These are phyloP conservation scores for Ligustrum vulgare DNA, from an alignment of 257 asterid species.

Conservation along the genomic window DNA sequence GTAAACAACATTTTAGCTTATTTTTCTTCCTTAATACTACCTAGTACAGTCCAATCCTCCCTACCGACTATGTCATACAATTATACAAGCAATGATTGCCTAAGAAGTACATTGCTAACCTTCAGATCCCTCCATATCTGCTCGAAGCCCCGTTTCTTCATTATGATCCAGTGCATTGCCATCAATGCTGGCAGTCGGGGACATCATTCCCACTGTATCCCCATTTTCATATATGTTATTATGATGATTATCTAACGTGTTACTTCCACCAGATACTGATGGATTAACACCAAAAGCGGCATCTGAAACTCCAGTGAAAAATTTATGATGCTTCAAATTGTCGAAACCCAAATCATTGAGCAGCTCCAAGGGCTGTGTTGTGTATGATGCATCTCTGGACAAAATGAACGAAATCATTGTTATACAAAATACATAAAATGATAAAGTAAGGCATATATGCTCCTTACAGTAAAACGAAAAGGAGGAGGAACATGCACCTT, in stretches of 20 bases:
- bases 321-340: conserved; percentile 49
- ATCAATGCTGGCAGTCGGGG: conserved; percentile 34
- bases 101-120: conserved; percentile 47
- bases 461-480: conserved; percentile 18
- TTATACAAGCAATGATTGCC: conserved; percentile 6
- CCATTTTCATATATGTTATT: conserved; percentile 54
- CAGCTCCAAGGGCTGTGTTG: conserved; percentile 98
- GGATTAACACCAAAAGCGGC: conserved; percentile 38
- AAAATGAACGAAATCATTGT: conserved; percentile 31
- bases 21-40: neutral
- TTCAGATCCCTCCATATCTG: conserved; percentile 76
- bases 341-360: conserved; percentile 84
- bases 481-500: conserved; percentile 49
- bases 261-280: conserved; percentile 33
- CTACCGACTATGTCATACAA: neutral
- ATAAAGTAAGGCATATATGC: neutral
- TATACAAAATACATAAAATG: conserved; percentile 16
- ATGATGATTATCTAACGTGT: conserved; percentile 33
- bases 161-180: conserved; percentile 42
- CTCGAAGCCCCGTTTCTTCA: conserved; percentile 46
- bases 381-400: conserved; percentile 88
- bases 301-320: conserved; percentile 49
- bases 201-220: conserved; percentile 30
- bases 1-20: neutral
- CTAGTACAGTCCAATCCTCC: neutral